Evolutionary conservation across 768 basidiomycete genomes (phyloP), one percentile per base, ranked within the genome.

Genomic region (Amanita pallidorosea): DNA sequence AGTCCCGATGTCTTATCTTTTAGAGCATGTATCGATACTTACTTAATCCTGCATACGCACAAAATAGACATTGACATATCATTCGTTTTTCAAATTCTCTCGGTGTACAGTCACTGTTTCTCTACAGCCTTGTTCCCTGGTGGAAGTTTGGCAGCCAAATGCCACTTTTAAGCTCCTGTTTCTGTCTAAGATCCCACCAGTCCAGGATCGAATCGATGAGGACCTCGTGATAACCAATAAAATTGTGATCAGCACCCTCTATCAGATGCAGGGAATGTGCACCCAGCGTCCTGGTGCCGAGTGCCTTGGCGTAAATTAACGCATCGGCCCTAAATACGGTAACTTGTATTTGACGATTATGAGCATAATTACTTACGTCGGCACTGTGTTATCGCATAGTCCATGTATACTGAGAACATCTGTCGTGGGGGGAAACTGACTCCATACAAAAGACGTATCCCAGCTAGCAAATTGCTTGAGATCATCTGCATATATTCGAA

Each of bases 401-500:
- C 88, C 89, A 52, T 91, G 89, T 43, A 89, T 60, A 2, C 81
- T 86, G 41, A 92, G 66, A n/a, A 85, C 87, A 61, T 89, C 76
- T 7, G 73, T 71, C 2, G 65, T 54, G 12, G 63, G 55, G 20
- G 89, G 88, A 58, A 91, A 90, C 4, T 70, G 61, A 45, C 76
- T 74, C 80, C 81, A 83, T 23, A 88, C 79, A 27, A 82, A 66
- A 1, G 77, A 76, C 9, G 81, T 76, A 58, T 90, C 79, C 77
- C 81, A 85, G 18, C 60, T 67, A 17, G 75, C 70, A 62, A 88
- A 89, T 7, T 64, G 63, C 31, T 80, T 71, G 20, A 90, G 55
- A 56, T 87, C 82, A 33, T 74, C 71, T 2, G 79, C 77, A 45
- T 72, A 72, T 43, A 88, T 70, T 53, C 65, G 75, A 15, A 71